Evolutionary conservation across 208 protist genomes (phyloP), one percentile per base, ranked within the genome.

Genomic region (Acanthamoeba triangularis): DNA sequence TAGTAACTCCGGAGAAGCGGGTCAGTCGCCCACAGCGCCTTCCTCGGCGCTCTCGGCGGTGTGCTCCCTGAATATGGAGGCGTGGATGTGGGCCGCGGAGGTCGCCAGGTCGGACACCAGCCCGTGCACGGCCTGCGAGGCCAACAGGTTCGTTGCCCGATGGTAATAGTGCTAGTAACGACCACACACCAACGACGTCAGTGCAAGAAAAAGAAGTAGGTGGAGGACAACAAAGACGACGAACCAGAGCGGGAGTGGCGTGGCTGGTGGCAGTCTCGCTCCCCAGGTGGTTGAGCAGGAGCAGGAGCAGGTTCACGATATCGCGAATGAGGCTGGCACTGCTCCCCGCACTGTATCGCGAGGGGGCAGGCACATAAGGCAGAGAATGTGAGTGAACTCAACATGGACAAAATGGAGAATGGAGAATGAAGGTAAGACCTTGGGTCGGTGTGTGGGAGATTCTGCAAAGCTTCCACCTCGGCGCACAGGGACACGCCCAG

Each of bases 401-500:
- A 23, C 16, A 23, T 23, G 2, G 52, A 14, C 0, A 20, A 13
- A 59, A 23, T 23, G 18, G 20, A 23, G 52, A 23, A 23, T 59
- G 13, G 6, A 18, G 49, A 18, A 1, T 4, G 13, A 23, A 14
- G 52, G 52, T 23, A 2, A 2, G 13, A 59, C 37, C 18, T 30
- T 25, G 37, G 72, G 72, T 80, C 35, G 35, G 37, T 30, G 35
- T 80, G 72, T 14, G 72, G 72, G 3, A 80, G 72, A 30, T 30
- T 44, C 72, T 80, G 72, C 33, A 80, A 23, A 44, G 72, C 33
- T 44, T 80, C 72, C 30, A 80, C 72, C 37, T 80, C 72, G 72
- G 72, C 72, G 72, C 72, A 80, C 72, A 80, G 72, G 18, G 72
- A 10, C 30, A 80, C 37, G 72, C 72, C 72, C 37, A 80, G n/a